Evolutionary conservation across 495 filamentous ascomycete species (phyloP), one percentile per base, ranked within the genome.

Genomic region (Aspergillus cavernicola): DNA sequence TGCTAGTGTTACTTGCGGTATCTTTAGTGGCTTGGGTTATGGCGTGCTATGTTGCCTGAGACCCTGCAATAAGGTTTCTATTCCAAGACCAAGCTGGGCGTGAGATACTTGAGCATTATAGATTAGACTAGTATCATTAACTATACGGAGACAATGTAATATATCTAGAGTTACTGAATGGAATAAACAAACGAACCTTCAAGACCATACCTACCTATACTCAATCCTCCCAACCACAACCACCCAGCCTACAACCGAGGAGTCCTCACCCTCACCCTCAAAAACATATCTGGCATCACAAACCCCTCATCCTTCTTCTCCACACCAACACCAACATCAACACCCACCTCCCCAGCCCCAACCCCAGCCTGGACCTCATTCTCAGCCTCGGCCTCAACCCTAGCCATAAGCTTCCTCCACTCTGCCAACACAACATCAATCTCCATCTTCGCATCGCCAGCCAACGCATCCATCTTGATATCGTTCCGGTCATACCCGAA

Each of bases 381-480:
- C 18, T 13, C 13, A 15, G 15, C 13, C 19, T 23, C 39, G 43
- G 40, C 50, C 36, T 51, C 55, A 18, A 50, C 42, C 19, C 19
- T 50, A 11, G 16, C 51, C 38, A 57, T 57, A 24, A 44, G 39
- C 7, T 45, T 73, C 51, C 73, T 77, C 86, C 86, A 90, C 53
- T 86, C 84, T 1, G 76, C 72, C 1, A 89, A 58, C 41, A 88
- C 66, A 16, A 84, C 84, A 44, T 79, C 73, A 24, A 86, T 76
- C 68, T 90, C 87, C 32, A 67, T 75, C 48, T 82, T 73, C 32
- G 80, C 71, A 62, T 90, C 87, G 40, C 85, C 81, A 7, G 85
- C 81, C 50, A 89, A 81, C 10, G 78, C 85, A 62, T 89, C 87
- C 79, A 89, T 87, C 62, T 87, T 87, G 67, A 90, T 89, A 64